These are phyloP conservation scores for Eucalyptus shirleyi DNA, from an alignment of 345 rosid genomes.

Conservation along the genomic window DNA sequence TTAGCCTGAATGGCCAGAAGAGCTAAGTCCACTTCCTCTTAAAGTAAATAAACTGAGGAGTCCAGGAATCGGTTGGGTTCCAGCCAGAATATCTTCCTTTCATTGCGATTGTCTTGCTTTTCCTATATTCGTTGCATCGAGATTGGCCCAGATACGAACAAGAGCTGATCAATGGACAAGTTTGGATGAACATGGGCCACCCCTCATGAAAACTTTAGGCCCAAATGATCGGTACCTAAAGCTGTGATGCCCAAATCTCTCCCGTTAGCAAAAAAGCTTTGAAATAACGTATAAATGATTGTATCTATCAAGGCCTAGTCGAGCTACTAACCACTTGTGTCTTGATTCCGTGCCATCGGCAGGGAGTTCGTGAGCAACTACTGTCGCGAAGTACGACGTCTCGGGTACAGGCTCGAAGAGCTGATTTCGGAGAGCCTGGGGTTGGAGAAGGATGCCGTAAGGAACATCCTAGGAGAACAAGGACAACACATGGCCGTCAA, in stretches of 20 bases:
- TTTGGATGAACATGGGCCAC: not conserved
- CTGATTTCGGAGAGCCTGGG: constrained; percentile 83
- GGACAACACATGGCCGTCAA: constrained; percentile 96
- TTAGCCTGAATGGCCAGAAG: not conserved
- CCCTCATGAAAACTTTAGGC: not conserved
- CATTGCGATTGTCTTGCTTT: not conserved
- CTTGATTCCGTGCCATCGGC: not conserved
- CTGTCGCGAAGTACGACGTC: constrained; percentile 43
- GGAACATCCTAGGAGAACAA: constrained; percentile 54
- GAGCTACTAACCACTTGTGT: not conserved
- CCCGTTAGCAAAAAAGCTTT: not conserved
- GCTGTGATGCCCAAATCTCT: not conserved
- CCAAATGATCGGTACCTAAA: not conserved
- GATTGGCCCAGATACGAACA: not conserved
- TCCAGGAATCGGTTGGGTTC: not conserved
- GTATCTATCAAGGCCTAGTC: not conserved
- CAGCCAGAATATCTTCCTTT: not conserved
- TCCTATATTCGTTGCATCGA: not conserved
- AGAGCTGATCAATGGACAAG: not conserved
- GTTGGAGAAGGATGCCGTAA: constrained; percentile 41
- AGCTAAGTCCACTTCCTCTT: not conserved
- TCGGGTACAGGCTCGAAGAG: constrained; percentile 55
- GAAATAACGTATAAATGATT: not conserved
- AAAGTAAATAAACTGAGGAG: not conserved
- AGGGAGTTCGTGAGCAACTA: constrained; percentile 61